Percentiles rank a stretch among this genome's conserved stretches.
Evolutionary conservation across 2,329 filamentous ascomycete species (phyloP).

Genomic region (Lachnellula cervina): DNA sequence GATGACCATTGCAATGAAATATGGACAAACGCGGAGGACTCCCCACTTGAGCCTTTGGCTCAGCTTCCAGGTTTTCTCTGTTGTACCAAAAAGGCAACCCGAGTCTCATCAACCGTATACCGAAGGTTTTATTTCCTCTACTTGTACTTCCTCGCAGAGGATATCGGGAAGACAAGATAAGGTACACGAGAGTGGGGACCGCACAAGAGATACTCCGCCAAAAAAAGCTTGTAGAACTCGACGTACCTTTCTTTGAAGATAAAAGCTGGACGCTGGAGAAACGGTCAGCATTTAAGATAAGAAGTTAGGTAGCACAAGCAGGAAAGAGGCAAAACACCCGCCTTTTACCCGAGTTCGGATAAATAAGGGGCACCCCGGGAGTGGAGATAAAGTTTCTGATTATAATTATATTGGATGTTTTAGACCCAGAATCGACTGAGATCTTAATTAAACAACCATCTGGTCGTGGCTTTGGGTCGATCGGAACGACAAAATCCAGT

Average conservation of each 20-base stretch:
- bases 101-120: not conserved
- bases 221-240: not conserved
- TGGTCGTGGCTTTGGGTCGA: constrained; percentile 11
- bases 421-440: not conserved
- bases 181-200: not conserved
- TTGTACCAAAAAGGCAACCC: not conserved
- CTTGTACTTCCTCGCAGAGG: not conserved
- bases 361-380: not conserved
- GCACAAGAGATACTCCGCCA: not conserved
- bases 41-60: not conserved
- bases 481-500: not conserved
- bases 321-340: not conserved
- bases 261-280: not conserved
- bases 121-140: not conserved
- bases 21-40: not conserved
- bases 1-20: not conserved
- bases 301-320: not conserved
- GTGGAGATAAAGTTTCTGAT: not conserved
- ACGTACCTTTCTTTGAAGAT: not conserved
- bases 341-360: not conserved
- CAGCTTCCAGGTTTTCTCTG: not conserved
- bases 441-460: not conserved
- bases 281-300: not conserved
- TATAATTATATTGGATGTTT: not conserved
- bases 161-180: not conserved